Evolutionary conservation across 768 basidiomycete species (phyloP).

Genomic region (Rhodotorula paludigena): DNA sequence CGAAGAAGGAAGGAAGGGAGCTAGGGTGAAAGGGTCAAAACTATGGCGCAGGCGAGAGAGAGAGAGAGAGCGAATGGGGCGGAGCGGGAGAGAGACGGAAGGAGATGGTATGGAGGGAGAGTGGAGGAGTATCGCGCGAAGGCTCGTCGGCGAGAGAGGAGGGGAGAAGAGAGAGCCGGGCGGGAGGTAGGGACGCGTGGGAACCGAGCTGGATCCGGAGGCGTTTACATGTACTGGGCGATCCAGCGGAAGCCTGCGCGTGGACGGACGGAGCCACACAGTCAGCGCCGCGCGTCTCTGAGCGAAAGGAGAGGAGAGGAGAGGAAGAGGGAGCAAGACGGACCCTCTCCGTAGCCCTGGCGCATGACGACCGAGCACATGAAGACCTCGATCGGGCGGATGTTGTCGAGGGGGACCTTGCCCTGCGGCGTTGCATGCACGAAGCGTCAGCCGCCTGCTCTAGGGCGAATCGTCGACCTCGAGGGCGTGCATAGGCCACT

Average conservation of each 20-base stretch:
- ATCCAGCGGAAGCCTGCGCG: constrained; percentile 42
- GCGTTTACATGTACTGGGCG: constrained; percentile 40
- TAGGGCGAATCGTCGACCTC: too few species aligned
- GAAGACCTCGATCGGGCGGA: constrained; percentile 97
- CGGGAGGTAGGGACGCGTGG: not conserved
- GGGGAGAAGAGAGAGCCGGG: not conserved
- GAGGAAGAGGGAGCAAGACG: constrained; percentile 44
- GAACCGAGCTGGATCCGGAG: too few species aligned
- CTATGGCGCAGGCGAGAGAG: not conserved
- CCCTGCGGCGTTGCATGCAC: constrained; percentile 56
- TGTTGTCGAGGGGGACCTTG: constrained; percentile 92
- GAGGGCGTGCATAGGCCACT: too few species aligned
- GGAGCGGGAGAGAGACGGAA: not conserved
- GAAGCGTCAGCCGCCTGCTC: not conserved
- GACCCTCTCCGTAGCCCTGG: constrained; percentile 98
- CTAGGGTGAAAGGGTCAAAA: not conserved
- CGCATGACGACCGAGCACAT: constrained; percentile 99
- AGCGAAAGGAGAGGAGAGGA: not conserved
- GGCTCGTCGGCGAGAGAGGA: not conserved
- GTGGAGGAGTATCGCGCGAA: not conserved
- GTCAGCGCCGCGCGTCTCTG: too few species aligned
- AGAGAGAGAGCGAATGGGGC: not conserved
- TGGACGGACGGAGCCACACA: too few species aligned
- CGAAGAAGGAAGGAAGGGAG: not conserved
- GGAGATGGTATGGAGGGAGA: not conserved